These are phyloP conservation scores for Termitomyces sp. DNA, from an alignment of 768 basidiomycete genomes.

Conservation along the genomic window DNA sequence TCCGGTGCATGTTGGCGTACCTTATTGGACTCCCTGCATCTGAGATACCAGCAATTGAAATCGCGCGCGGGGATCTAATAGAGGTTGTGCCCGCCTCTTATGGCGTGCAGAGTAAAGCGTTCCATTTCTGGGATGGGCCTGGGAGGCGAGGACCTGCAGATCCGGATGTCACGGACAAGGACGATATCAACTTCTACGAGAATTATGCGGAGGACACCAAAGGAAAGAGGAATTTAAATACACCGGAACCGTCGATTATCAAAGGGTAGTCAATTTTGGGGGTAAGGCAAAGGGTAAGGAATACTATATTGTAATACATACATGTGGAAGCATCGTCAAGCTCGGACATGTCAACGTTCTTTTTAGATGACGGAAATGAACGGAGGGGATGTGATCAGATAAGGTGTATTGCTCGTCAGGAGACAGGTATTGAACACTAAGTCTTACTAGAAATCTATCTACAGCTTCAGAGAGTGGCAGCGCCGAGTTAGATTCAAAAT, in stretches of 20 bases:
- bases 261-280: neutral
- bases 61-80: slow-evolving; percentile 93
- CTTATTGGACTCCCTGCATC: slow-evolving; percentile 92
- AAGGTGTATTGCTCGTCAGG: neutral
- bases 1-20: slow-evolving; percentile 91
- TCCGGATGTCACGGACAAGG: slow-evolving; percentile 33
- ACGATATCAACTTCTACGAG: slow-evolving; percentile 84
- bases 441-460: neutral
- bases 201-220: slow-evolving; percentile 80
- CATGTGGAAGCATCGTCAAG: neutral
- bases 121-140: slow-evolving; percentile 91
- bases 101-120: slow-evolving; percentile 87
- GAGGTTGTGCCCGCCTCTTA: slow-evolving; percentile 89
- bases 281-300: neutral
- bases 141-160: slow-evolving; percentile 50
- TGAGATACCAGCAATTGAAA: slow-evolving; percentile 97
- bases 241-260: slow-evolving; percentile 14
- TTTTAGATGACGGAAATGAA: neutral
- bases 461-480: neutral
- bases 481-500: no score
- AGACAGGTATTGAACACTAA: no score
- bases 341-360: neutral
- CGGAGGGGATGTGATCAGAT: no score
- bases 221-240: slow-evolving; percentile 47
- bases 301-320: neutral